These are phyloP conservation scores for Ceriops zippeliana DNA, from an alignment of 345 rosid species.

Conservation along the genomic window DNA sequence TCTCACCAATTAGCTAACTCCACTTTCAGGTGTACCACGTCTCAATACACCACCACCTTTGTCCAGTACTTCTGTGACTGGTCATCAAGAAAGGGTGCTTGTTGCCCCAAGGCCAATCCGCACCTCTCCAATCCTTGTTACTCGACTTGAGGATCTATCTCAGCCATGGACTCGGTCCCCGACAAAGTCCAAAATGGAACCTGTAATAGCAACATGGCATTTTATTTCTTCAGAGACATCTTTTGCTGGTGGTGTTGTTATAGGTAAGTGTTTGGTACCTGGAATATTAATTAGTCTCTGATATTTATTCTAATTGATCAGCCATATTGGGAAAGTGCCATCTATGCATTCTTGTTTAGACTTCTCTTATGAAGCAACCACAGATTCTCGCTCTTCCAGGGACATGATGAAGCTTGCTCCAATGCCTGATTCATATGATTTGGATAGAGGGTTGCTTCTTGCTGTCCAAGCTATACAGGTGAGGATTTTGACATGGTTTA, in stretches of 20 bases:
- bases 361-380: slow-evolving; percentile 92
- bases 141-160: slow-evolving; percentile 83
- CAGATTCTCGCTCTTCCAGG: slow-evolving; percentile 98
- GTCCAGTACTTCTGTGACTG: slow-evolving; percentile 38
- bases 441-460: slow-evolving; percentile 97
- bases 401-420: slow-evolving; percentile 79
- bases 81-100: slow-evolving; percentile 65
- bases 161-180: slow-evolving; percentile 99
- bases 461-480: slow-evolving; percentile 99
- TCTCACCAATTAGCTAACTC: slow-evolving; percentile 26
- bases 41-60: slow-evolving; percentile 85
- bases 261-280: slow-evolving; percentile 52
- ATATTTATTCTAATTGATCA: slow-evolving; percentile 8
- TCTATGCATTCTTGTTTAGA: slow-evolving; percentile 38
- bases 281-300: slow-evolving; percentile 8
- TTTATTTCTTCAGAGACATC: slow-evolving; percentile 55
- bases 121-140: slow-evolving; percentile 65
- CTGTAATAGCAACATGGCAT: slow-evolving; percentile 73
- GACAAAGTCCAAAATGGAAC: slow-evolving; percentile 94
- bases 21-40: slow-evolving; percentile 87
- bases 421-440: slow-evolving; percentile 94
- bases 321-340: slow-evolving; percentile 22
- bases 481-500: slow-evolving; percentile 17
- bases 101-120: slow-evolving; percentile 94
- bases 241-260: slow-evolving; percentile 41